Conservation (phyloP, 805 yeast genomes). For the Myxozyma mucilagina region DNA sequence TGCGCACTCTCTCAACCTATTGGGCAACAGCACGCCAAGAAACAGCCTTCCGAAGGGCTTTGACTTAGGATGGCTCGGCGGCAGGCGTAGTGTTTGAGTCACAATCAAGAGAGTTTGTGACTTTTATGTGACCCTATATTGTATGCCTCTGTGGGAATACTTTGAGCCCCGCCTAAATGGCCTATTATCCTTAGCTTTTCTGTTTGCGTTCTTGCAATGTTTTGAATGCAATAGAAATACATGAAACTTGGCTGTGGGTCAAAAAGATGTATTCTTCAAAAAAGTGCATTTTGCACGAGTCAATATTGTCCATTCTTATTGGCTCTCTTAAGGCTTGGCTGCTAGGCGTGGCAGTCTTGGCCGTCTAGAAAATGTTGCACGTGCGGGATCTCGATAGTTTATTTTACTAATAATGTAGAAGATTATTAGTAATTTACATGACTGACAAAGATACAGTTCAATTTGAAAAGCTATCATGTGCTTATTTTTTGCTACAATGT, state of each 20-base stretch:
- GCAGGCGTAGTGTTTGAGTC: background rate
- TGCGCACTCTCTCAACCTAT: background rate
- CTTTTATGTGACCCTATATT: background rate
- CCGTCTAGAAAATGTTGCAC: background rate
- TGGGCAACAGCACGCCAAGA: background rate
- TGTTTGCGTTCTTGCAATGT: too few relatives aligned
- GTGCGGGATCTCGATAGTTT: background rate
- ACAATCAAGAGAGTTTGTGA: background rate
- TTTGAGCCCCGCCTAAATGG: too few relatives aligned
- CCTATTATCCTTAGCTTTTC: too few relatives aligned
- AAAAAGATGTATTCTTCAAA: too few relatives aligned
- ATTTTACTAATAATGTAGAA: background rate
- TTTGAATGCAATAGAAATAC: too few relatives aligned
- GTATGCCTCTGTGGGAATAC: background rate
- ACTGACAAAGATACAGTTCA: too few relatives aligned
- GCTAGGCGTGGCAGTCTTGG: background rate
- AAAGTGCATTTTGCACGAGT: background rate
- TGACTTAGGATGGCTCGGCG: background rate
- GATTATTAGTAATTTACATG: too few relatives aligned
- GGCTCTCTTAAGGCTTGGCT: background rate
- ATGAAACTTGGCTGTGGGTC: too few relatives aligned
- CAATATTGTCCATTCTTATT: background rate
- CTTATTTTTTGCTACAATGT: too few relatives aligned
- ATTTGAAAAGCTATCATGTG: too few relatives aligned
- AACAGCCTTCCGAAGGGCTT: background rate